A percentile compares a stretch with the other conserved stretches of the same genome.
phyloP scores from a whole-genome alignment of 108 stramenopile species.

The Pseudonitzschia multistriata region DNA sequence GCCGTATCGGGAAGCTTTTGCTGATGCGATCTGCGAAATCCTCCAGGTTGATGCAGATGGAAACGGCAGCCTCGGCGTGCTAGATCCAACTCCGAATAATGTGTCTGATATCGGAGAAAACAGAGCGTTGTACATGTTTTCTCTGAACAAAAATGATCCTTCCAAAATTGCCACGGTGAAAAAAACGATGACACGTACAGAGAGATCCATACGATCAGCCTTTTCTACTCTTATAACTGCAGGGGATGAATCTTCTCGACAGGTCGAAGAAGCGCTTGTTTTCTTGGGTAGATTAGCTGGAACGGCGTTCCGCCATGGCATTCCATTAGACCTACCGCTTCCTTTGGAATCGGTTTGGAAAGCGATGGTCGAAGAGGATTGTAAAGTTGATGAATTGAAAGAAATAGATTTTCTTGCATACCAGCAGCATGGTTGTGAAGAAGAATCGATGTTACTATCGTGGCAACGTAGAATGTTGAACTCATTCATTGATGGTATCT shows the following conservation, averaged over 20 bases:
- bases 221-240: conserved; percentile 56
- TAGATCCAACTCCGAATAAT: conserved; percentile 82
- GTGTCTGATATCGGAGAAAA: conserved; percentile 66
- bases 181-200: conserved; percentile 38
- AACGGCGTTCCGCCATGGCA: conserved; percentile 87
- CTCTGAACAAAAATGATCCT: conserved; percentile 33
- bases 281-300: conserved; percentile 94
- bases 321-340: conserved; percentile 83
- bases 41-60: conserved; percentile 49
- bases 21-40: conserved; percentile 87
- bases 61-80: conserved; percentile 61
- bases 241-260: conserved; percentile 53
- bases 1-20: conserved; percentile 94
- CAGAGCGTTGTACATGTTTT: conserved; percentile 74
- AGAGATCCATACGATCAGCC: conserved; percentile 49
- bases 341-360: conserved; percentile 76
- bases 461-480: conserved; percentile 76
- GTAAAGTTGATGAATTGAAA: conserved; percentile 30
- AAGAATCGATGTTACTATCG: conserved; percentile 29
- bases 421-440: conserved; percentile 17
- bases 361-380: conserved; percentile 57
- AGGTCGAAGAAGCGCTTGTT: conserved; percentile 70
- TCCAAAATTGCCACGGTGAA: background rate
- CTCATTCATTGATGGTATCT: conserved; percentile 86
- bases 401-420: conserved; percentile 74